Evolutionary conservation across 306 rosid genomes (phyloP), one percentile per base, ranked within the genome.

Genomic region (Morella rubra): DNA sequence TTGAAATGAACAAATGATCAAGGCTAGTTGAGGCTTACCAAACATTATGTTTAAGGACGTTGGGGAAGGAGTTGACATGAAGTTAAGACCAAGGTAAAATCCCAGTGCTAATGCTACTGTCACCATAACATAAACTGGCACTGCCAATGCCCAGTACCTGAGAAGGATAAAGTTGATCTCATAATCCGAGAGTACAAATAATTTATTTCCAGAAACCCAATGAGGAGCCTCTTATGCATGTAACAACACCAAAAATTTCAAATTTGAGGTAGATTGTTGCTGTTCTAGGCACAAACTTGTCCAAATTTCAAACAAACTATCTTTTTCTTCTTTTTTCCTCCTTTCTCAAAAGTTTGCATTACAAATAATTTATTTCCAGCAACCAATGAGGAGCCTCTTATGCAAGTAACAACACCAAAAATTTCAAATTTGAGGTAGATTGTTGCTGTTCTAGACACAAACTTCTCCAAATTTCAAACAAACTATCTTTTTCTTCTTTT

Each of bases 131-230:
- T 88, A 95, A 12, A 91, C 85, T 71, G 99, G 97, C 81, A 89
- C 86, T 0, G 92, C 93, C 90, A 92, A 54, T 65, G 97, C 99
- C 99, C 99, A 95, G 77, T 95, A 92, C 78, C 97, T 92, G 89
- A 85, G 68, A 72, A 45, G 12, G 47, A 60, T 76, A 54, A 53
- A 18, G n/a, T 54, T 9, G 4, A 53, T 15, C 64, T 53, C 64
- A 72, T 15, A 24, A 72, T 18, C 32, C 18, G 8, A 32, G 15
- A 14, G 27, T 52, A 32, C 20, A 49, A 72, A 52, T 18, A 70
- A 70, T 47, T 45, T 24, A 49, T 5, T 5, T 14, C 12, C 7
- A 70, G 44, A 20, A 47, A 47, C 0, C 10, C 58, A 12, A 24
- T 15, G 16, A 12, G 16, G 10, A 70, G 3, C n/a, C n/a, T n/a